These are phyloP conservation scores for Scorias spongiosa DNA, from an alignment of 2,329 filamentous ascomycete genomes.

Conservation along the genomic window DNA sequence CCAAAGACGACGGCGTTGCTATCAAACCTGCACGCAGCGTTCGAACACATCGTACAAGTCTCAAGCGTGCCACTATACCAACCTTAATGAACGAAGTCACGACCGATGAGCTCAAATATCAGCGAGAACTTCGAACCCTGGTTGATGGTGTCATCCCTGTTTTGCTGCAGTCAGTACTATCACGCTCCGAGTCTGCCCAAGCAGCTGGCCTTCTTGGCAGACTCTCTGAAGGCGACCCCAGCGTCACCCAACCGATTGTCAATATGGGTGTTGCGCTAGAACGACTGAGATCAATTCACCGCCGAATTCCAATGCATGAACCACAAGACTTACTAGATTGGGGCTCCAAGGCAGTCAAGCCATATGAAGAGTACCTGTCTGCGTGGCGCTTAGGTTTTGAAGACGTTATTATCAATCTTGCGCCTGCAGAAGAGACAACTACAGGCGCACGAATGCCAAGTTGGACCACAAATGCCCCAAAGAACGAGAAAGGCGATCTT, in stretches of 20 bases:
- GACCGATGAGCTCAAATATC: constrained; percentile 75
- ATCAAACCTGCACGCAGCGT: constrained; percentile 66
- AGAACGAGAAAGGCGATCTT: constrained; percentile 45
- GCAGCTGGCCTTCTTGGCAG: constrained; percentile 54
- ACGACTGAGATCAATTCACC: constrained; percentile 65
- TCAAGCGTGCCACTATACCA: constrained; percentile 52
- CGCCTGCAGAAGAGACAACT: constrained; percentile 48
- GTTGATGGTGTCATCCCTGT: constrained; percentile 94
- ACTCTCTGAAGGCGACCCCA: constrained; percentile 40
- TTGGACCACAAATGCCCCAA: constrained; percentile 39
- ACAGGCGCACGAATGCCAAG: constrained; percentile 26
- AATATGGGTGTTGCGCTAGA: constrained; percentile 88
- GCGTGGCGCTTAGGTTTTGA: constrained; percentile 90
- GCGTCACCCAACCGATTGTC: constrained; percentile 72
- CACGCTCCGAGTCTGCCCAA: constrained; percentile 41
- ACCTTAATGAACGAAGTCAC: constrained; percentile 69
- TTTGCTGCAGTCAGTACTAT: constrained; percentile 69
- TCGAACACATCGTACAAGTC: constrained; percentile 52
- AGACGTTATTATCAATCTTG: constrained; percentile 84
- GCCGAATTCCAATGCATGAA: constrained; percentile 60
- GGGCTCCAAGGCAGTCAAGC: constrained; percentile 61
- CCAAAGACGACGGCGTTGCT: constrained; percentile 47
- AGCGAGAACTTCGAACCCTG: constrained; percentile 77
- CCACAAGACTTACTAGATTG: constrained; percentile 60
- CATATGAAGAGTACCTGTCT: constrained; percentile 74